Conservation (phyloP, 2,329 filamentous ascomycete genomes). For the Aspergillus texensis region DNA sequence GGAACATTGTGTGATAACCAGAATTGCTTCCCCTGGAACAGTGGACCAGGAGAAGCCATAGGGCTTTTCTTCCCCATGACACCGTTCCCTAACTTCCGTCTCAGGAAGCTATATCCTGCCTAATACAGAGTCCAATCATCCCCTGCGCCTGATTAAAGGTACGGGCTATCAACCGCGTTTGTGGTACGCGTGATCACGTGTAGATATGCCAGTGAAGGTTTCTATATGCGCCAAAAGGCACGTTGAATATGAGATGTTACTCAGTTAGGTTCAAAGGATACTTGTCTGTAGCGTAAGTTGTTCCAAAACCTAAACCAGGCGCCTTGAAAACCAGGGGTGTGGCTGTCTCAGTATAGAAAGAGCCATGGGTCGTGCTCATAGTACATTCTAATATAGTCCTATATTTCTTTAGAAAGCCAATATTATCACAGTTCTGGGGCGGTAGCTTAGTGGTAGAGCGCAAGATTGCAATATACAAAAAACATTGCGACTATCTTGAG, state of each 20-base stretch:
- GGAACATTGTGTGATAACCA: constrained; percentile 61
- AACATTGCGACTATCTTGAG: background rate
- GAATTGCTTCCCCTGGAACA: constrained; percentile 61
- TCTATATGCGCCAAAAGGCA: background rate
- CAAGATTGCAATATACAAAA: background rate
- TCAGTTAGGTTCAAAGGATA: background rate
- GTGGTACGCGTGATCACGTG: constrained; percentile 32
- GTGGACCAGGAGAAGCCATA: constrained; percentile 3
- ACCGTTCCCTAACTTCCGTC: background rate
- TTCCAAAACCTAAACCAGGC: background rate
- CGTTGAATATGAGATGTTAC: background rate
- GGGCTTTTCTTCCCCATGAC: background rate
- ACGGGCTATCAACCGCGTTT: background rate
- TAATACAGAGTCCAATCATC: background rate
- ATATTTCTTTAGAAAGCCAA: background rate
- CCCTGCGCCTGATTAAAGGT: background rate
- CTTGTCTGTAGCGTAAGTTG: background rate
- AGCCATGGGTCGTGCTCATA: background rate
- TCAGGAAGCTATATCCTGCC: background rate
- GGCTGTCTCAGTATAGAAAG: background rate
- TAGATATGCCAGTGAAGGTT: constrained; percentile 13
- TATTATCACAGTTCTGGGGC: background rate
- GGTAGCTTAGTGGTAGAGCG: constrained; percentile 7
- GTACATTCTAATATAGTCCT: background rate
- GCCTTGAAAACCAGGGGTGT: background rate